These are phyloP conservation scores for Aspergillus glaucus DNA, from an alignment of 2,329 filamentous ascomycete species.

Conservation along the genomic window DNA sequence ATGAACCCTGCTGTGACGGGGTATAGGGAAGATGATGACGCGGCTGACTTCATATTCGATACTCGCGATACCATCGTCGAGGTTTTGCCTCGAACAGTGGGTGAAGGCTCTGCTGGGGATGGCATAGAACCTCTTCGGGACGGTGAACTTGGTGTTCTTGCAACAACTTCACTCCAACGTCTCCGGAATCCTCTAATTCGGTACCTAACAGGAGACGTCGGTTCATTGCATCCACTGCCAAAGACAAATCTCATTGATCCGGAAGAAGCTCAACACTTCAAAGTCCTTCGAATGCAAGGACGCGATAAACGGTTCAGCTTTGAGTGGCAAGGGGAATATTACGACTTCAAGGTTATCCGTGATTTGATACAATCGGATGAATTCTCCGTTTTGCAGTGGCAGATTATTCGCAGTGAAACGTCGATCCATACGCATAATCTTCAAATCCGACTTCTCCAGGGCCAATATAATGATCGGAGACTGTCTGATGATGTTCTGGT, in stretches of 20 bases:
- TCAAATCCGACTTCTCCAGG: background rate
- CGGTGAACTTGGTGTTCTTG: background rate
- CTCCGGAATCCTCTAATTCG: background rate
- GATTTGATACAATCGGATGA: background rate
- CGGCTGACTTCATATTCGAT: background rate
- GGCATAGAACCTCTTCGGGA: background rate
- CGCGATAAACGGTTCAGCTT: background rate
- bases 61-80: background rate
- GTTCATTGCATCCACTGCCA: background rate
- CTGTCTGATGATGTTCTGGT: background rate
- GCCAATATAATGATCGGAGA: background rate
- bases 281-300: background rate
- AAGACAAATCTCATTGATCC: background rate
- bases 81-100: background rate
- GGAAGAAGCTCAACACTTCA: background rate
- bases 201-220: background rate
- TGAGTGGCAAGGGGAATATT: background rate
- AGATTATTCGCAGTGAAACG: background rate
- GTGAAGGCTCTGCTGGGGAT: background rate
- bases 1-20: background rate
- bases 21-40: background rate
- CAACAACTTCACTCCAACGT: background rate
- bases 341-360: background rate
- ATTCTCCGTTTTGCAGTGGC: background rate
- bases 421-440: background rate